Evolutionary conservation across 2,329 filamentous ascomycete genomes (phyloP), one percentile per base, ranked within the genome.

Genomic region (Pseudogymnoascus sp.): DNA sequence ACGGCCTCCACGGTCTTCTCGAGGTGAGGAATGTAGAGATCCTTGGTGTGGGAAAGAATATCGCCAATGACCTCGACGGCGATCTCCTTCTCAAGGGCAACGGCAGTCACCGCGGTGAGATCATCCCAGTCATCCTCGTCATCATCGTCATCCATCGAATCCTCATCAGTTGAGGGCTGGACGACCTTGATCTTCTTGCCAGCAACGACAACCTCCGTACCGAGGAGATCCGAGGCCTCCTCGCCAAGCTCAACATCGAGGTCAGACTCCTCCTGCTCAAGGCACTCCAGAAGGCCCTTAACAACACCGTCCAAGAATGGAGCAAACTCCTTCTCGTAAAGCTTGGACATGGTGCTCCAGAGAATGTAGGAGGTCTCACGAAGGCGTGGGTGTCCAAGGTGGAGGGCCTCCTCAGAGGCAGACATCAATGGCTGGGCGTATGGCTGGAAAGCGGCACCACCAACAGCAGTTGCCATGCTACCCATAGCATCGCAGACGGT

Each of bases 361-460:
- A 99, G 82, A 64, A 97, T 95, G 77, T 96, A 99, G 73, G 91
- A 96, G 64, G 91, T 97, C 79, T 99, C 94, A 74, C 91, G 90
- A 59, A 97, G 85, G 62, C 92, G 85, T 41, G 92, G 89, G 76
- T 97, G 92, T 68, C 91, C 92, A 2, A 99, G 85, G 68, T 88
- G 81, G 2, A 97, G 81, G 61, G 89, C 92, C 75, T 97, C 92
- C 75, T 97, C 92, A 67, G 90, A 96, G 12, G 93, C 88, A 69
- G 87, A 82, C 89, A 99, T 96, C 62, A 97, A 81, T 41, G 91
- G 90, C 71, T 89, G 81, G 35, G 97, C 92, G 71, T 93, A 97
- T 12, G 89, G 90, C 78, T 96, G 87, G 81, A 97, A 97, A 57
- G 88, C 81, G 72, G 90, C 82, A 35, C 90, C 79, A 18, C 94